Evolutionary conservation across 1,284 basidiomycete genomes (phyloP), one percentile per base, ranked within the genome.

Genomic region (Butyriboletus appendiculatus): DNA sequence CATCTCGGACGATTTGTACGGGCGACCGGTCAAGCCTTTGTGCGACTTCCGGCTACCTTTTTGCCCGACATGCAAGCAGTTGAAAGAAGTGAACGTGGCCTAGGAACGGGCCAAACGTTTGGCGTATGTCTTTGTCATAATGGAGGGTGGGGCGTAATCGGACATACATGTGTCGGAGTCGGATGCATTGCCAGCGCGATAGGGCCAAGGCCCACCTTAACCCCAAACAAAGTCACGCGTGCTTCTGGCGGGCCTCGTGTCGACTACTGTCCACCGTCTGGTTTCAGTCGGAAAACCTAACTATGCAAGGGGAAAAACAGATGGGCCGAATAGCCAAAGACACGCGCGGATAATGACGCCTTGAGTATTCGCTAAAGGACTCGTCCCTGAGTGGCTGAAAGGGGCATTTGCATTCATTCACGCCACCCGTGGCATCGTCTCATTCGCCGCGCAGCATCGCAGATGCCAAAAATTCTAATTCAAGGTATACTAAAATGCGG

Each of bases 401-500:
- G 48, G 45, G 57, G 28, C 35, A 38, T 40, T 59, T 59, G 7
- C n/a, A 24, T 52, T 67, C 46, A 50, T 53, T 9, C 34, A 39
- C 59, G 64, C 61, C 66, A 64, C 65, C 46, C 37, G 35, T 44
- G 44, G 20, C 55, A 52, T 22, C 30, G 14, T 22, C 57, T 47
- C 14, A 22, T 47, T 50, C 37, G 37, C 45, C 47, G 26, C 44
- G 15, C 42, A 50, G 22, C 33, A 35, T 18, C 39, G 50, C 15
- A 35, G 45, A 46, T 57, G 58, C 58, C 67, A 70, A 67, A 66
- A 70, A 62, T 67, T 68, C 69, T 67, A 71, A 57, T 70, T 70
- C 69, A 62, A 67, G 69, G 69, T 71, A 67, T 67, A 67, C 68
- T 70, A 69, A 59, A 49, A 56, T 66, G 65, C 53, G 46, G 26